Evolutionary conservation across 208 protist genomes (phyloP).

Genomic region (Wallacemonas sp.): DNA sequence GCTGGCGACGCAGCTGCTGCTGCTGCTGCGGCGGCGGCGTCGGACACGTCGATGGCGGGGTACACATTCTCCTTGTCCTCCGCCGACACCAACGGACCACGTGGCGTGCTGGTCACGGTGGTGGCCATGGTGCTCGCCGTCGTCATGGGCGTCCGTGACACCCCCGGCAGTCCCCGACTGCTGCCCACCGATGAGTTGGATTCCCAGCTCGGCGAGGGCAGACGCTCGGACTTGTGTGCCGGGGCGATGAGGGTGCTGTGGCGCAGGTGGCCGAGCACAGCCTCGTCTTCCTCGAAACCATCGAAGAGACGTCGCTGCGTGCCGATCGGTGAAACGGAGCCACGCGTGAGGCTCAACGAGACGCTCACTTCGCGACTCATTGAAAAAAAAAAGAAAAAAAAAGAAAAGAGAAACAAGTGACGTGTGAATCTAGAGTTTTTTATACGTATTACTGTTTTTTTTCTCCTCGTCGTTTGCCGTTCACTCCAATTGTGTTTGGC

Average conservation of each 20-base stretch:
- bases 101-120: no score
- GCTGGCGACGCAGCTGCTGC: no score
- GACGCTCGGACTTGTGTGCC: no score
- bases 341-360: background rate
- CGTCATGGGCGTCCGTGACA: background rate
- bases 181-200: background rate
- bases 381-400: constrained; percentile 13
- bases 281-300: constrained; percentile 11
- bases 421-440: background rate
- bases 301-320: constrained; percentile 12
- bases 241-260: background rate
- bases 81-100: background rate
- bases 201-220: background rate
- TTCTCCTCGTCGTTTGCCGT: no score
- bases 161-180: background rate
- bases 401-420: constrained; percentile 12
- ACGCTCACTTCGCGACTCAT: constrained; percentile 4
- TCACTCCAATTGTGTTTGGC: no score
- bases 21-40: no score
- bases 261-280: background rate
- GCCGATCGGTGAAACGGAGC: background rate
- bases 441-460: no score
- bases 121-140: background rate
- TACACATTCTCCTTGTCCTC: background rate
- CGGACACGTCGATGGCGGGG: no score